Base-by-base conservation (phyloP, 2,329 filamentous ascomycete species). In the Fusarium camptoceras region DNA sequence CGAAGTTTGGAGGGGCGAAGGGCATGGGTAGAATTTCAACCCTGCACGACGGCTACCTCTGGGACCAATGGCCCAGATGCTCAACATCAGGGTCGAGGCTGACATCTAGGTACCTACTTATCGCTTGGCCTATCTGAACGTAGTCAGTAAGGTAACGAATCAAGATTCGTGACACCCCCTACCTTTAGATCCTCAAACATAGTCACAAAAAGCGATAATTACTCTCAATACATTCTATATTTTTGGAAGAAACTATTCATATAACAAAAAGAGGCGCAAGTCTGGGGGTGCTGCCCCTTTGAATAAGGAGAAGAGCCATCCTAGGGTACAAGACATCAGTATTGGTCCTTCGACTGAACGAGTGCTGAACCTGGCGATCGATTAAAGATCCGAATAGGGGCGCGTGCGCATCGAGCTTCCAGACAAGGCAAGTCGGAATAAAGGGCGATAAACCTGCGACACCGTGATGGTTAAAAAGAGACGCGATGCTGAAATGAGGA, bases 301-400 rank as follows among this genome's bases (percentile, higher is more conserved):
- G 37, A 31, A 50, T 53, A 47, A 61, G 61, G 73, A 56, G 57
- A 51, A 68, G 61, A 59, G 68, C 73, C 74, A 75, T 76, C 73
- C 74, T 76, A 76, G 59, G 73, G 73, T 70, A 76, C 73, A 76
- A 66, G 71, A 75, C 59, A 76, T 76, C 74, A 76, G 74, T 64
- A 75, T 62, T 66, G 62, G 62, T 72, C 61, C 67, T 67, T 72
- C 59, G 66, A 75, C 72, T 69, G 57, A 74, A 61, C 57, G 72
- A 73, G 64, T 73, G 74, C 73, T 76, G 72, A 73, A 76, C 74
- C 74, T 75, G 63, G 61, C 61, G 44, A 70, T 73, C 53, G 65
- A 51, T 66, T 55, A 62, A 54, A 56, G 59, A 61, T 65, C 68
- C 65, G 49, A 63, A 47, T 55, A 49, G 22, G 43, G 49, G 59